Evolutionary conservation across 805 yeast genomes (phyloP).

Genomic region (Yarrowia sp.): DNA sequence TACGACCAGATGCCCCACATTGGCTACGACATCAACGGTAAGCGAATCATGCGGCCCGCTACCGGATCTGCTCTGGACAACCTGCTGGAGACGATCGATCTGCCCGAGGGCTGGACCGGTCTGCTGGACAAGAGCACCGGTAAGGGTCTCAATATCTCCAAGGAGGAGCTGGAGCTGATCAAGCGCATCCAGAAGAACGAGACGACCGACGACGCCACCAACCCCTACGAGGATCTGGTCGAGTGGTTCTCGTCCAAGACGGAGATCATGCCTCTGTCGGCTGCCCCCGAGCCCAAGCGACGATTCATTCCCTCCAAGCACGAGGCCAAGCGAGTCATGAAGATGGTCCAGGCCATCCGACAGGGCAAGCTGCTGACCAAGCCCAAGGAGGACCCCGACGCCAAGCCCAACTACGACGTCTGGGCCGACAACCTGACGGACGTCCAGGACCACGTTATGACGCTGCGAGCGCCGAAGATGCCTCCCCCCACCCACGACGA

Average conservation of each 20-base stretch:
- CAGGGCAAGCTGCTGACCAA: slow-evolving; percentile 92
- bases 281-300: slow-evolving; percentile 95
- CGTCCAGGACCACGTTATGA: slow-evolving; percentile 80
- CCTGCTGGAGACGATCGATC: slow-evolving; percentile 81
- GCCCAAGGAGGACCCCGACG: slow-evolving; percentile 52
- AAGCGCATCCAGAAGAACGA: slow-evolving; percentile 81
- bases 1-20: slow-evolving; percentile 97
- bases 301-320: slow-evolving; percentile 95
- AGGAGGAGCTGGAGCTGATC: slow-evolving; percentile 86
- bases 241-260: slow-evolving; percentile 91
- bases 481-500: slow-evolving; percentile 97
- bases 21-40: slow-evolving; percentile 96
- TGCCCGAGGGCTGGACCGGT: slow-evolving; percentile 99
- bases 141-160: slow-evolving; percentile 69
- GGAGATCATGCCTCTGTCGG: slow-evolving; percentile 88
- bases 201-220: slow-evolving; percentile 70
- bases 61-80: slow-evolving; percentile 92
- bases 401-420: slow-evolving; percentile 61
- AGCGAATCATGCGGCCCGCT: slow-evolving; percentile 98
- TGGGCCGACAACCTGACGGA: slow-evolving; percentile 73
- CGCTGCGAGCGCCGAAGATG: slow-evolving; percentile 87
- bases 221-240: slow-evolving; percentile 90
- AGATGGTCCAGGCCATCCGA: slow-evolving; percentile 91
- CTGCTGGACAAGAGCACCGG: slow-evolving; percentile 89
- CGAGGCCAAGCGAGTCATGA: slow-evolving; percentile 95